Percentiles rank a stretch among this genome's conserved stretches.
phyloP scores from a whole-genome alignment of 129 eudicot genomes.

The Flaveria trinervia region DNA sequence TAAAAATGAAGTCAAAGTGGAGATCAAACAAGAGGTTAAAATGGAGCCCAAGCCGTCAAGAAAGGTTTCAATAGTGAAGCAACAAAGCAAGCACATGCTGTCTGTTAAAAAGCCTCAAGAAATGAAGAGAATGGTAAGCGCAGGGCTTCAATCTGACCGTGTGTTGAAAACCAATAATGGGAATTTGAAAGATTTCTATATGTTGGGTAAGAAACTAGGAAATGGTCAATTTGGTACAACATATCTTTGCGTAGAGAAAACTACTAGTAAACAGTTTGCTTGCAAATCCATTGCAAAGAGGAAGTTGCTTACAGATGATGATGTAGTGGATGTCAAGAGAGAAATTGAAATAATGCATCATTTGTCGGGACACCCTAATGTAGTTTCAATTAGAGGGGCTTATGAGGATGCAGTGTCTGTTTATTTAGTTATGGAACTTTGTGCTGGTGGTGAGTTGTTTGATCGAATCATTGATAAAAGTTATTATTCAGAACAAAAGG shows the following conservation, averaged over 20 bases:
- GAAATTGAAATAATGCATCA: slow-evolving; percentile 89
- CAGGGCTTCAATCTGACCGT: slow-evolving; percentile 61
- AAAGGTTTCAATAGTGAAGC: slow-evolving; percentile 42
- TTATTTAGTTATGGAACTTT: slow-evolving; percentile 78
- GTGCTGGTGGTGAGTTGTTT: slow-evolving; percentile 79
- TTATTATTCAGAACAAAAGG: slow-evolving; percentile 74
- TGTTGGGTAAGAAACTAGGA: slow-evolving; percentile 68
- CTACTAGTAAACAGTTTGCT: slow-evolving; percentile 56
- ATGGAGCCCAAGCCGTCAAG: slow-evolving; percentile 30
- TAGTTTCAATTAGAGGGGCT: slow-evolving; percentile 64
- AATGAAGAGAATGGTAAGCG: slow-evolving; percentile 59
- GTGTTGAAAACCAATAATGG: slow-evolving; percentile 61
- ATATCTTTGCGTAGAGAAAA: slow-evolving; percentile 60
- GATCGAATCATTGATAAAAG: slow-evolving; percentile 67
- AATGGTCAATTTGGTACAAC: slow-evolving; percentile 86
- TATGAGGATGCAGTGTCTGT: slow-evolving; percentile 82
- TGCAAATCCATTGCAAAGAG: slow-evolving; percentile 84
- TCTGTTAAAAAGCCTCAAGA: slow-evolving; percentile 41
- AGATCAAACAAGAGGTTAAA: slow-evolving; percentile 13
- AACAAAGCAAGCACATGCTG: slow-evolving; percentile 38
- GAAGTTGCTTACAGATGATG: slow-evolving; percentile 55
- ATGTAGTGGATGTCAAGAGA: slow-evolving; percentile 72
- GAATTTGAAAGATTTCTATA: slow-evolving; percentile 63
- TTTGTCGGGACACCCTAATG: slow-evolving; percentile 61
- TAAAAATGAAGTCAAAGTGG: slow-evolving; percentile 22